A percentile compares a stretch with the other conserved stretches of the same genome.
Conservation (phyloP, 495 filamentous ascomycete genomes). For the Bathelium albidoporum region DNA sequence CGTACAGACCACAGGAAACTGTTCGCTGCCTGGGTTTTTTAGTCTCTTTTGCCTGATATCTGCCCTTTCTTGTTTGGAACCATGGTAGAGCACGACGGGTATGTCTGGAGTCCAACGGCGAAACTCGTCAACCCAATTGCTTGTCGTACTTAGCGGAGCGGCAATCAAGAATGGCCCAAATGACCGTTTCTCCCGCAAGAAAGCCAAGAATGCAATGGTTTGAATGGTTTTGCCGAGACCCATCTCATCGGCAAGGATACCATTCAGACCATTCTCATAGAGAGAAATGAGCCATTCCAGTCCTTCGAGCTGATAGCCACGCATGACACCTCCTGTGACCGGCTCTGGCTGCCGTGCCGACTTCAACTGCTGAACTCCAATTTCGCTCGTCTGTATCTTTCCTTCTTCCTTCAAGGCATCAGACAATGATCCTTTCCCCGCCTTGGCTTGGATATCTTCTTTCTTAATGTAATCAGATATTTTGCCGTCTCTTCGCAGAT, state of each 20-base stretch:
- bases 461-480: constrained; percentile 52
- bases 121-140: constrained; percentile 96
- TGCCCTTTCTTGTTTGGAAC: constrained; percentile 59
- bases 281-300: constrained; percentile 79
- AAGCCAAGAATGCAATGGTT: constrained; percentile 82
- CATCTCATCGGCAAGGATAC: constrained; percentile 97
- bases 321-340: constrained; percentile 83
- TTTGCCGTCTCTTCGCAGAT: constrained; percentile 28
- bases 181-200: constrained; percentile 73
- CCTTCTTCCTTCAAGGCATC: constrained; percentile 47
- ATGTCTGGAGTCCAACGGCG: constrained; percentile 78
- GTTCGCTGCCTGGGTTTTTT: constrained; percentile 47
- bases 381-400: constrained; percentile 45
- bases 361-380: constrained; percentile 67
- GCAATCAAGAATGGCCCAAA: constrained; percentile 86
- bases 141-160: constrained; percentile 81
- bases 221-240: constrained; percentile 93
- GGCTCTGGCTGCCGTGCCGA: constrained; percentile 77
- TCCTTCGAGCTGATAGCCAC: constrained; percentile 87
- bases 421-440: constrained; percentile 41
- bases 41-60: constrained; percentile 57
- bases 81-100: constrained; percentile 83
- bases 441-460: constrained; percentile 42
- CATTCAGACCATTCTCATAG: constrained; percentile 89
- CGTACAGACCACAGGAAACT: constrained; percentile 86